Conservation (phyloP, 345 rosid genomes). For the Turritis glabra region DNA sequence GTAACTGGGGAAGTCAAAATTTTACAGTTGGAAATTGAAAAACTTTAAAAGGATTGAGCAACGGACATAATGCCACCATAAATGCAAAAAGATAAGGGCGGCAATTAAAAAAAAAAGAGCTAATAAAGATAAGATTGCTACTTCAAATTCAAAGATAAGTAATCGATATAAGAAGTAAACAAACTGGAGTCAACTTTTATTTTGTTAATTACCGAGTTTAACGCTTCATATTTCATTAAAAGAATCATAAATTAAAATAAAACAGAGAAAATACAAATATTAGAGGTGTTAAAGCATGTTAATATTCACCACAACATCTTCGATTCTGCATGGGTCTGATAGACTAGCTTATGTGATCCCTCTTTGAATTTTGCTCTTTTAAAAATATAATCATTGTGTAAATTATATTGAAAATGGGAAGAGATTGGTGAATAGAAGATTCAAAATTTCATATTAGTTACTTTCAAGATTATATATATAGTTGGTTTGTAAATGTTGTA, state of each 20-base stretch:
- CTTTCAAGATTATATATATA: not conserved
- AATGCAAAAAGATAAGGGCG: slow-evolving; percentile 28
- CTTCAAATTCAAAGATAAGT: no score
- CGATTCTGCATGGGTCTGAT: no score
- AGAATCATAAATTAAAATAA: not conserved
- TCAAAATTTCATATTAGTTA: not conserved
- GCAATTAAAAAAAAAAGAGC: not conserved
- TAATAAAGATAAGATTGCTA: slow-evolving; percentile 3
- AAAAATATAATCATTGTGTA: not conserved
- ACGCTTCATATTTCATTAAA: not conserved
- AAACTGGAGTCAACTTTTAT: not conserved
- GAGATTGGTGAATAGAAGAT: not conserved
- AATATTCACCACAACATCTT: no score
- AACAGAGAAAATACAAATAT: not conserved
- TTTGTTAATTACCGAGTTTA: not conserved
- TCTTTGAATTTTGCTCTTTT: no score
- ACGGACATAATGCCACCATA: slow-evolving; percentile 24
- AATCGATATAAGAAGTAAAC: no score
- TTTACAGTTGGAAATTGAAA: slow-evolving; percentile 27
- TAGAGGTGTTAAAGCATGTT: not conserved
- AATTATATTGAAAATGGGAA: not conserved
- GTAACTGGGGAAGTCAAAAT: slow-evolving; percentile 25
- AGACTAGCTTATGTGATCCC: no score
- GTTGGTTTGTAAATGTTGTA: not conserved
- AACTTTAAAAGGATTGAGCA: slow-evolving; percentile 16